Conservation (phyloP, 495 filamentous ascomycete species). For the Penicillium subrubescens region DNA sequence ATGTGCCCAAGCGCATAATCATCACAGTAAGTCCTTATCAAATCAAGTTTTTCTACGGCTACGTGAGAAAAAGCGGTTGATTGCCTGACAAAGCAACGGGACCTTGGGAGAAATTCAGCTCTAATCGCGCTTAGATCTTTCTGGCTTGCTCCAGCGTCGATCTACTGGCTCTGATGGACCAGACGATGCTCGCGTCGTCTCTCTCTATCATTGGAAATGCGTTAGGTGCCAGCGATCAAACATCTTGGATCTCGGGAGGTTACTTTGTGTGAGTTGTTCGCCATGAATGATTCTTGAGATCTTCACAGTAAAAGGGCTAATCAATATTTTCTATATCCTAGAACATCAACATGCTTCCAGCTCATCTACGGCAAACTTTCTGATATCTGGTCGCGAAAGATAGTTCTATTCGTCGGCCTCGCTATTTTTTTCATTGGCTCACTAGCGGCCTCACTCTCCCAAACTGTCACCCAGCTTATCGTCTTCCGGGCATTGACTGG, state of each 20-base stretch:
- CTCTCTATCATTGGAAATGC: conserved; percentile 53
- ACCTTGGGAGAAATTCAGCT: neutral
- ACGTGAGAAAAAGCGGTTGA: neutral
- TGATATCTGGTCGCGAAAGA: conserved; percentile 60
- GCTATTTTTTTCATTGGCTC: conserved; percentile 58
- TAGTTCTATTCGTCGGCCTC: conserved; percentile 52
- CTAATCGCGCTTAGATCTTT: conserved; percentile 46
- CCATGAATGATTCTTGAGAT: neutral
- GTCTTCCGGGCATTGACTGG: conserved; percentile 57
- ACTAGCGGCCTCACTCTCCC: conserved; percentile 53
- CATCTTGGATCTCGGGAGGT: conserved; percentile 56
- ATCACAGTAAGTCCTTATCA: conserved; percentile 42
- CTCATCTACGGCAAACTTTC: conserved; percentile 57
- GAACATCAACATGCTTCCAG: conserved; percentile 59
- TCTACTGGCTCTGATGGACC: conserved; percentile 55
- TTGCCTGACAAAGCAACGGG: neutral
- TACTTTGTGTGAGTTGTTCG: conserved; percentile 51
- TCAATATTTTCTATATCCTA: neutral
- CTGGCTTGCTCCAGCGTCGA: conserved; percentile 59
- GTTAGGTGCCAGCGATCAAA: conserved; percentile 48
- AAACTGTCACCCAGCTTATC: conserved; percentile 54
- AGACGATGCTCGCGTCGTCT: conserved; percentile 55
- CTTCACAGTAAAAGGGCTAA: neutral
- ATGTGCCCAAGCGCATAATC: conserved; percentile 52
- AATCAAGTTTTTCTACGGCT: neutral